Percentiles rank a stretch among this genome's conserved stretches.
phyloP scores from a whole-genome alignment of 116 monocot genomes.

The Thalassia testudinum region DNA sequence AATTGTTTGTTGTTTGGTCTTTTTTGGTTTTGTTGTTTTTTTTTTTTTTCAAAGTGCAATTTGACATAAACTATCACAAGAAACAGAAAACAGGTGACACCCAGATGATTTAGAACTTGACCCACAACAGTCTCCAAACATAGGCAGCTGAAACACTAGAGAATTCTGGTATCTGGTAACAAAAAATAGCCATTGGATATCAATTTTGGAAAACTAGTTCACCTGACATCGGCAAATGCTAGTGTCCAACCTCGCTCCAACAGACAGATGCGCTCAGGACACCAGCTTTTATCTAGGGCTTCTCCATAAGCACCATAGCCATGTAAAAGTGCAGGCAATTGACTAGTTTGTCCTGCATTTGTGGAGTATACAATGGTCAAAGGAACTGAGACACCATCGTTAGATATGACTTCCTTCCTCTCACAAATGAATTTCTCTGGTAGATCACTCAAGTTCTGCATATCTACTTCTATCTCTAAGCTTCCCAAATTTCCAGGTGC shows the following conservation, averaged over 20 bases:
- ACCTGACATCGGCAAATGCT: conserved; percentile 99
- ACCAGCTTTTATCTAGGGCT: conserved; percentile 86
- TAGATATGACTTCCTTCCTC: conserved; percentile 61
- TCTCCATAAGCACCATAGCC: conserved; percentile 99
- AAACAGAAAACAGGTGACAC: too few relatives aligned
- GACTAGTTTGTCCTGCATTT: conserved; percentile 20
- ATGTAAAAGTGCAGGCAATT: conserved; percentile 67
- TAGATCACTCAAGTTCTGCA: conserved; percentile 58
- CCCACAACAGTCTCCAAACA: too few relatives aligned
- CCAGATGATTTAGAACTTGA: too few relatives aligned
- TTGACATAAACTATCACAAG: too few relatives aligned
- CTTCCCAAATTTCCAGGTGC: conserved; percentile 10
- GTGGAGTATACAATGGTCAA: conserved; percentile 61
- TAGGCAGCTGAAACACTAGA: too few relatives aligned
- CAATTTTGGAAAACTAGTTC: not conserved
- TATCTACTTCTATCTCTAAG: too few relatives aligned
- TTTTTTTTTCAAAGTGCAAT: too few relatives aligned
- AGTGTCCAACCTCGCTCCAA: conserved; percentile 82
- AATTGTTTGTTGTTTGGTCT: too few relatives aligned
- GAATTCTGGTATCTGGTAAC: too few relatives aligned
- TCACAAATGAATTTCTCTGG: conserved; percentile 45
- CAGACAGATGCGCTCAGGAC: conserved; percentile 54
- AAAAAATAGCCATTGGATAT: too few relatives aligned
- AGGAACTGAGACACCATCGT: conserved; percentile 66
- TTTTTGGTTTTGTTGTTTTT: too few relatives aligned